These are phyloP conservation scores for Podaxis carcinomalis DNA, from an alignment of 768 basidiomycete species.

Conservation along the genomic window DNA sequence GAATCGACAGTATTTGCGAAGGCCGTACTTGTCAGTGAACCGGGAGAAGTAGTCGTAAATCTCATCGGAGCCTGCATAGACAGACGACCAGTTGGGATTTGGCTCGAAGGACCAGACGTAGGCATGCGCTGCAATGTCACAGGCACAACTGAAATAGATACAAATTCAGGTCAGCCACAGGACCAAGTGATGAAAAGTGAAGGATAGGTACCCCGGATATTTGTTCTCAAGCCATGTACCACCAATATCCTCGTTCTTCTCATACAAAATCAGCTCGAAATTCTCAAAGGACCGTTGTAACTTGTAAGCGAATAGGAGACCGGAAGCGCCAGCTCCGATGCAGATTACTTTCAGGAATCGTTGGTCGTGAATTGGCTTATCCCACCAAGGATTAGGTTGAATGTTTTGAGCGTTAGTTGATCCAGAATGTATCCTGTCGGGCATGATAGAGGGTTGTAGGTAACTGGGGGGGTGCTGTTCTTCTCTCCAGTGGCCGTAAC, in stretches of 20 bases:
- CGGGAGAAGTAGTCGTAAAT: constrained; percentile 19
- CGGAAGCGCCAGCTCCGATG: constrained; percentile 31
- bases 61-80: constrained; percentile 20
- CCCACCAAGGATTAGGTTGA: neutral
- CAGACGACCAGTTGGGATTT: constrained; percentile 20
- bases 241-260: constrained; percentile 26
- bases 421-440: neutral
- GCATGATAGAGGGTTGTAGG: neutral
- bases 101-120: constrained; percentile 24
- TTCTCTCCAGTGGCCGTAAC: neutral
- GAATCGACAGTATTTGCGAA: constrained; percentile 20
- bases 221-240: constrained; percentile 33
- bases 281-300: constrained; percentile 31
- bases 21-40: constrained; percentile 18
- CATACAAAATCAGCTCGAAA: constrained; percentile 27
- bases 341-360: constrained; percentile 27
- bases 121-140: constrained; percentile 21
- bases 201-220: constrained; percentile 9
- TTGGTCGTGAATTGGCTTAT: constrained; percentile 24
- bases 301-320: constrained; percentile 28
- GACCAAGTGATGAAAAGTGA: neutral
- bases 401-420: neutral
- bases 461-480: neutral
- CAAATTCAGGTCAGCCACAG: neutral
- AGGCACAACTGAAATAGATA: constrained; percentile 10